Conservation (phyloP, 2,329 filamentous ascomycete genomes). For the Sarocladium strictum region DNA sequence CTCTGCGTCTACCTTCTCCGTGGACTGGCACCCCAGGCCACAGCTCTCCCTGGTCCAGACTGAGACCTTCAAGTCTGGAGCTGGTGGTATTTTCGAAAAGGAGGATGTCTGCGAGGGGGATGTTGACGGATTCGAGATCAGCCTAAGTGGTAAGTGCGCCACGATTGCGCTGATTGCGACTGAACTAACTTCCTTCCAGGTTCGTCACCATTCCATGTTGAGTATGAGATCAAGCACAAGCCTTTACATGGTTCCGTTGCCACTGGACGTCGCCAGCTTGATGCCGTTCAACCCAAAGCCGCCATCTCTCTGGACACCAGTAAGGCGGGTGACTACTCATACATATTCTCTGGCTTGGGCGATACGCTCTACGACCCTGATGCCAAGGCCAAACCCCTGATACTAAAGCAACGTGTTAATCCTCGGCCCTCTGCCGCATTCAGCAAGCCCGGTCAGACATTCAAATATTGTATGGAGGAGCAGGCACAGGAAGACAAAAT, state of each 20-base stretch:
- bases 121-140: constrained; percentile 80
- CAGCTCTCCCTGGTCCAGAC: constrained; percentile 60
- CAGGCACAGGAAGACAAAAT: constrained; percentile 78
- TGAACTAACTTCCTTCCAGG: constrained; percentile 41
- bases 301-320: constrained; percentile 81
- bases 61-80: constrained; percentile 48
- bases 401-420: constrained; percentile 77
- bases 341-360: constrained; percentile 75
- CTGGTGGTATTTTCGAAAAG: constrained; percentile 58
- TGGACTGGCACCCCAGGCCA: constrained; percentile 82
- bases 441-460: constrained; percentile 79
- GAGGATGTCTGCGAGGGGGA: constrained; percentile 90
- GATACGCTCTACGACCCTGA: constrained; percentile 83
- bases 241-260: constrained; percentile 59
- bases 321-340: constrained; percentile 77
- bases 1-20: constrained; percentile 66
- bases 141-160: constrained; percentile 59
- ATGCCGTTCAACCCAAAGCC: constrained; percentile 68
- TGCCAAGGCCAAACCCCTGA: constrained; percentile 58
- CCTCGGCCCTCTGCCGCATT: constrained; percentile 78
- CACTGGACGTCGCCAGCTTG: constrained; percentile 64
- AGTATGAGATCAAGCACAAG: constrained; percentile 74
- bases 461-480: constrained; percentile 91
- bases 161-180: neutral
- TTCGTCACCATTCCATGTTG: constrained; percentile 72